Evolutionary conservation across 495 filamentous ascomycete species (phyloP), one percentile per base, ranked within the genome.

Genomic region (Neurospora cerealis): DNA sequence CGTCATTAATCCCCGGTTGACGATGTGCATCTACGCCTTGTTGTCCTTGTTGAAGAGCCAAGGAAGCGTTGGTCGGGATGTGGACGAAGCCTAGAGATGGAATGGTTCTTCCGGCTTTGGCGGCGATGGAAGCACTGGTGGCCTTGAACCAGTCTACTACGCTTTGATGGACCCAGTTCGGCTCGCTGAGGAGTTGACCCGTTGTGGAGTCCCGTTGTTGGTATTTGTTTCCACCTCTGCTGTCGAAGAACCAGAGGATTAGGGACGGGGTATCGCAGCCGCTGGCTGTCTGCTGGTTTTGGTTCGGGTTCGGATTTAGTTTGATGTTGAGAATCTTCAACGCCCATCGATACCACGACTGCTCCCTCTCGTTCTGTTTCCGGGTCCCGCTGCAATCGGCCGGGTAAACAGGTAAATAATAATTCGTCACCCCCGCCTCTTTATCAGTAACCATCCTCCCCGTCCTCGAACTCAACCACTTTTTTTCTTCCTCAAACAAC

Each of bases 231-330:
- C 92, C 92, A 44, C 91, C 91, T 41, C 86, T 85, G 71, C 85
- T 88, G 78, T 94, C 92, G 76, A 94, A 93, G 82, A 93, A 93
- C 90, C 90, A 94, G 39, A 93, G 84, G 4, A 94, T 75, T 15
- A 91, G 81, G 15, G 80, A 80, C 0, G 82, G 80, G 0, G 79
- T 40, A 60, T 3, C 6, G 28, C 54, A 62, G 2, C 32, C 24
- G 54, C 13, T 34, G 9, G 21, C 4, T 24, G 21, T 13, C 10
- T 32, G 24, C n/a, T 24, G n/a, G 48, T 60, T 28, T 24, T 6
- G 24, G 46, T 54, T 28, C 10, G 1, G 21, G 5, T 21, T 21
- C 0, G 5, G 15, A 7, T 60, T 32, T 3, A 8, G 21, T 4
- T 54, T 54, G 4, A 24, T 0, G 44, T 48, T 8, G 9, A 24